phyloP scores from a whole-genome alignment of 2,329 filamentous ascomycete species.

The Hypocreales sp. region DNA sequence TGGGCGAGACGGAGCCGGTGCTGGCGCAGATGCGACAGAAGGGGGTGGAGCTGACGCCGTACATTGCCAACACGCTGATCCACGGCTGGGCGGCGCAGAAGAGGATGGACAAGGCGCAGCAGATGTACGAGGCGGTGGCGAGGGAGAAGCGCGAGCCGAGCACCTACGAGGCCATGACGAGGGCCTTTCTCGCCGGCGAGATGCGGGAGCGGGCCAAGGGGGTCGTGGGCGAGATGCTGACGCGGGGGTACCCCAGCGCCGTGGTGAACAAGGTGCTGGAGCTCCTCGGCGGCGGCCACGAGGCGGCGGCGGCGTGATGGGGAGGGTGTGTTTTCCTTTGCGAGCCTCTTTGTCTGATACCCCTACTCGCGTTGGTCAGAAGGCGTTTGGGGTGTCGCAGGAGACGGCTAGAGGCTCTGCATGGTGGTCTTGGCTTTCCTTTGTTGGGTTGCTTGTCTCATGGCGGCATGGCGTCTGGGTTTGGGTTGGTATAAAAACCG shows the following conservation, averaged over 20 bases:
- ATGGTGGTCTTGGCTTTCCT: too few species aligned
- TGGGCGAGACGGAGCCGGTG: slow-evolving; percentile 58
- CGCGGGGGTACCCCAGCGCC: slow-evolving; percentile 76
- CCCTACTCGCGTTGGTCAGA: slow-evolving; percentile 6
- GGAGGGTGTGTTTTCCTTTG: slow-evolving; percentile 4
- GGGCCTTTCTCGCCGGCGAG: slow-evolving; percentile 76
- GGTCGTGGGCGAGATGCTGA: slow-evolving; percentile 81
- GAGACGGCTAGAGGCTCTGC: too few species aligned
- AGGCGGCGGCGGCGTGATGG: slow-evolving; percentile 13
- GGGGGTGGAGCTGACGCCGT: slow-evolving; percentile 76
- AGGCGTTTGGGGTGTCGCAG: slow-evolving; percentile 8
- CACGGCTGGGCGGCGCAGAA: slow-evolving; percentile 86
- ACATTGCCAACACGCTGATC: slow-evolving; percentile 96
- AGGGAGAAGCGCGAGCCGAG: slow-evolving; percentile 78
- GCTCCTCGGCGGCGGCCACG: slow-evolving; percentile 51
- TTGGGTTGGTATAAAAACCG: slow-evolving; percentile 8
- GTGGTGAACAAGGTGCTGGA: slow-evolving; percentile 91
- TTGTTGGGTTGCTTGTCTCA: too few species aligned
- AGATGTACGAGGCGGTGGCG: slow-evolving; percentile 66
- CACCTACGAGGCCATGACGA: slow-evolving; percentile 97
- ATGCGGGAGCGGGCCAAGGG: slow-evolving; percentile 60
- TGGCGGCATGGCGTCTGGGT: slow-evolving; percentile 13
- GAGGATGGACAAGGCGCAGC: slow-evolving; percentile 62
- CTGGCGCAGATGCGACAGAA: slow-evolving; percentile 60
- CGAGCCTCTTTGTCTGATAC: slow-evolving; percentile 10